phyloP scores from a whole-genome alignment of 441 rosid genomes.

The Caryocar brasiliense region DNA sequence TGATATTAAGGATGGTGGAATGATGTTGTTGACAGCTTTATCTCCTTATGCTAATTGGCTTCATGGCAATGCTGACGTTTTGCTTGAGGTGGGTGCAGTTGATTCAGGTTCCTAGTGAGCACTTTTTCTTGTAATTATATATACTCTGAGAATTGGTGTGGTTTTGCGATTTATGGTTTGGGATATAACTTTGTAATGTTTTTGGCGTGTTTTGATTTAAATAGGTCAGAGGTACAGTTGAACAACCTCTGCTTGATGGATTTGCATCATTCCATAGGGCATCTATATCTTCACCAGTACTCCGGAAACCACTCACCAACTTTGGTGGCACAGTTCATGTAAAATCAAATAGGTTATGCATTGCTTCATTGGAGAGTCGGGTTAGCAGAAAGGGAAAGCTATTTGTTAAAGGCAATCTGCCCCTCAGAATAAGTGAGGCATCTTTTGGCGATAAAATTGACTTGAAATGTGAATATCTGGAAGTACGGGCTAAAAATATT shows the following conservation, averaged over 20 bases:
- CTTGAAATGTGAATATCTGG: constrained; percentile 91
- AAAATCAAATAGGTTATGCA: constrained; percentile 82
- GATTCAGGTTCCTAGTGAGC: neutral
- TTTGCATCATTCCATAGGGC: constrained; percentile 92
- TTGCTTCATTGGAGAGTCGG: constrained; percentile 76
- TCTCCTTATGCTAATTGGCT: constrained; percentile 95
- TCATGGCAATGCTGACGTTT: constrained; percentile 91
- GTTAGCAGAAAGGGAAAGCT: constrained; percentile 92
- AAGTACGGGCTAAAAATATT: constrained; percentile 90
- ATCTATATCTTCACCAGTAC: constrained; percentile 82
- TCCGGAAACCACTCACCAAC: constrained; percentile 84
- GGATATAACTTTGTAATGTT: constrained; percentile 4
- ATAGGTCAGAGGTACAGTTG: constrained; percentile 97
- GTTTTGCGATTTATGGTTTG: neutral
- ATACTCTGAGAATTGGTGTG: neutral
- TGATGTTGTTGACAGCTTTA: constrained; percentile 92
- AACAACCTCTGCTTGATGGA: constrained; percentile 88
- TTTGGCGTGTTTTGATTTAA: constrained; percentile 18
- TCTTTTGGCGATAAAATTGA: constrained; percentile 68
- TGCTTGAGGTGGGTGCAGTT: constrained; percentile 61
- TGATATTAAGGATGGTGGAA: constrained; percentile 97
- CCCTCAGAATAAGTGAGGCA: constrained; percentile 80
- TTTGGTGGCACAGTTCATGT: constrained; percentile 87
- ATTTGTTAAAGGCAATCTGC: constrained; percentile 76
- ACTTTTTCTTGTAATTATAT: neutral